phyloP scores from a whole-genome alignment of 176 grass and related monocot species.

The Triticum urartu region DNA sequence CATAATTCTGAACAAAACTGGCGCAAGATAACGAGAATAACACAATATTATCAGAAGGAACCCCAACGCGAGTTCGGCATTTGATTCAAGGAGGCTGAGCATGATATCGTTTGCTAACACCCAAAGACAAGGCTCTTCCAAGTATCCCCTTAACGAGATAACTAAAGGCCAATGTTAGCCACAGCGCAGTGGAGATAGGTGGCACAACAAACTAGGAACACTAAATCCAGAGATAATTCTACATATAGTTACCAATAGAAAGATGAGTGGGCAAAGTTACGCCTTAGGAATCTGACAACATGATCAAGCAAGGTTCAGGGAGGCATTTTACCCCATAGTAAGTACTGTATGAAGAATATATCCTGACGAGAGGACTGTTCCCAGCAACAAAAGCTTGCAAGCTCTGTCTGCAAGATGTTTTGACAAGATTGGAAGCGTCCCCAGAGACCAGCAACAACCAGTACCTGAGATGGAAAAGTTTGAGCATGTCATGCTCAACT shows the following conservation, averaged over 20 bases:
- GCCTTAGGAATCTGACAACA: conserved; percentile 84
- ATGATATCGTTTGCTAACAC: conserved; percentile 67
- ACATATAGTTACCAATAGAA: conserved; percentile 65
- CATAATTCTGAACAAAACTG: conserved; percentile 9
- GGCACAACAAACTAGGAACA: background rate
- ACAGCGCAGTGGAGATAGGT: background rate
- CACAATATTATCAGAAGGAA: conserved; percentile 84
- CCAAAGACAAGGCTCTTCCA: conserved; percentile 84
- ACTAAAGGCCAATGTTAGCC: conserved; percentile 2
- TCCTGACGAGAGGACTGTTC: conserved; percentile 62
- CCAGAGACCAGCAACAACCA: conserved; percentile 75
- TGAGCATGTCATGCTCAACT: background rate
- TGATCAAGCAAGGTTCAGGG: conserved; percentile 48
- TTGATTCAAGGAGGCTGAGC: conserved; percentile 66
- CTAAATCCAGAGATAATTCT: background rate
- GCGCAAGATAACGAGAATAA: conserved; percentile 74
- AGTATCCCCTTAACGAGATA: conserved; percentile 65
- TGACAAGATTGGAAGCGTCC: conserved; percentile 76
- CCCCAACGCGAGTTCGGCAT: conserved; percentile 74
- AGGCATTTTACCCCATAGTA: conserved; percentile 60
- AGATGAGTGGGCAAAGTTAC: conserved; percentile 67
- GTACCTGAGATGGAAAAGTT: conserved; percentile 51
- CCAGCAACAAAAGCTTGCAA: conserved; percentile 82
- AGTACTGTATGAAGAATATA: conserved; percentile 63
- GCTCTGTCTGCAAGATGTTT: conserved; percentile 74